These are phyloP conservation scores for Gentiana macrophylla DNA, from an alignment of 257 asterid species.

Conservation along the genomic window DNA sequence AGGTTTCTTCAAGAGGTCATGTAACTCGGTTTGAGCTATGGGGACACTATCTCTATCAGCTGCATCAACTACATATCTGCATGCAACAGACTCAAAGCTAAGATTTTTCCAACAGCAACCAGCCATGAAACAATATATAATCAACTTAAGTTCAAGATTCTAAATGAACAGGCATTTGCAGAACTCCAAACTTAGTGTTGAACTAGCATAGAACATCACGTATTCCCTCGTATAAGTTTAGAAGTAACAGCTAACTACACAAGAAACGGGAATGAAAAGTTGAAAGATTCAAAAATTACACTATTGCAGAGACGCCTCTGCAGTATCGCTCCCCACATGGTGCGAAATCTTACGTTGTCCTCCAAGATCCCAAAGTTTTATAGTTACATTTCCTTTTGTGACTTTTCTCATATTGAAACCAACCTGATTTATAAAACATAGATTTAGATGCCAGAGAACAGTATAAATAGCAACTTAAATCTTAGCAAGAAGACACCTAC, in stretches of 20 bases:
- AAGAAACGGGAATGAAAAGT: not conserved
- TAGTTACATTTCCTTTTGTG: conserved; percentile 91
- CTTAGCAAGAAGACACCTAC: conserved; percentile 35
- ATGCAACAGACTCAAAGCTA: too few relatives aligned
- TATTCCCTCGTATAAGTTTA: not conserved
- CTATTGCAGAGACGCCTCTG: conserved; percentile 86
- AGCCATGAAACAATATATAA: too few relatives aligned
- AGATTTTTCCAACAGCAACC: too few relatives aligned
- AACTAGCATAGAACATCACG: too few relatives aligned
- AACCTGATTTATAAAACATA: conserved; percentile 37
- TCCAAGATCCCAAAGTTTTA: conserved; percentile 96
- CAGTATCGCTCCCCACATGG: conserved; percentile 99
- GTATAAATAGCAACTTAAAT: not conserved
- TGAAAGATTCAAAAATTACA: conserved; percentile 32
- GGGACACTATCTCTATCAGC: conserved; percentile 90
- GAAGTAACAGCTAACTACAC: not conserved
- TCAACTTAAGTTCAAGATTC: too few relatives aligned
- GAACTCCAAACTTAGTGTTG: too few relatives aligned
- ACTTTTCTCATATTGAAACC: conserved; percentile 98
- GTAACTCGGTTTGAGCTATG: conserved; percentile 64
- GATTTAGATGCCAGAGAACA: not conserved
- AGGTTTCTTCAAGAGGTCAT: conserved; percentile 68
- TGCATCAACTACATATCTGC: conserved; percentile 90
- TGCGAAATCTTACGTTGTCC: conserved; percentile 87
- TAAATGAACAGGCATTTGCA: too few relatives aligned